These are phyloP conservation scores for Fusarium sp. DNA, from an alignment of 2,329 filamentous ascomycete genomes.

Conservation along the genomic window DNA sequence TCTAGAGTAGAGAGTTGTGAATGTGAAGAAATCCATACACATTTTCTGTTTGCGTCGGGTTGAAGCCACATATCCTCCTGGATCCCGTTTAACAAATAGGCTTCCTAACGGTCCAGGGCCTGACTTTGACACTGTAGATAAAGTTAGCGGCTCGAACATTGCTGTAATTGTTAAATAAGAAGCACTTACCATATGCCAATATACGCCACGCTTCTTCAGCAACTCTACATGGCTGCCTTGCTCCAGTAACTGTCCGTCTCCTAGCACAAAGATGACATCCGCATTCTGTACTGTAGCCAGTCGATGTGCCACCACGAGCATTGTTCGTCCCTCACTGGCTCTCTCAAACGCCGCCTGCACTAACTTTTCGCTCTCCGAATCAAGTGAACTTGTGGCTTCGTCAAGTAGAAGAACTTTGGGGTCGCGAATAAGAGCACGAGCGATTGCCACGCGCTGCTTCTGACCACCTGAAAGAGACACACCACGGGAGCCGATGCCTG, in stretches of 20 bases:
- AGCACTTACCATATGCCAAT: slow-evolving; percentile 68
- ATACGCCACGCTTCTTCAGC: slow-evolving; percentile 64
- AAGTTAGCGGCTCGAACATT: slow-evolving; percentile 38
- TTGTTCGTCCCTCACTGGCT: slow-evolving; percentile 70
- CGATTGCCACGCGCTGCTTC: slow-evolving; percentile 77
- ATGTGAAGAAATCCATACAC: background rate
- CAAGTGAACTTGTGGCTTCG: slow-evolving; percentile 78
- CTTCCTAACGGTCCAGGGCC: slow-evolving; percentile 63
- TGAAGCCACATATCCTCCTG: background rate
- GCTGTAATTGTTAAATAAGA: background rate
- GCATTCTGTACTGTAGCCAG: slow-evolving; percentile 83
- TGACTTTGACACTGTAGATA: slow-evolving; percentile 68
- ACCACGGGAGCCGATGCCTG: slow-evolving; percentile 74
- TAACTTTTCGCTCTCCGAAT: slow-evolving; percentile 71
- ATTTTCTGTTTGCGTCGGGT: background rate
- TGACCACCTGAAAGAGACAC: slow-evolving; percentile 77
- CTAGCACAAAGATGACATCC: slow-evolving; percentile 83
- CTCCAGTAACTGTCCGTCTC: slow-evolving; percentile 69
- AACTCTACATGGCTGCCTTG: slow-evolving; percentile 66
- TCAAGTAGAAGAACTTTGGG: slow-evolving; percentile 76
- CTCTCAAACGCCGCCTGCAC: slow-evolving; percentile 76
- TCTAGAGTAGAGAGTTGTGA: slow-evolving; percentile 25
- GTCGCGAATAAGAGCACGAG: slow-evolving; percentile 74
- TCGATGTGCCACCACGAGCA: slow-evolving; percentile 82
- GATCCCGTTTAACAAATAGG: background rate